These are phyloP conservation scores for Sugiyamaella grinbergsii DNA, from an alignment of 1,139 yeast genomes.

Conservation along the genomic window DNA sequence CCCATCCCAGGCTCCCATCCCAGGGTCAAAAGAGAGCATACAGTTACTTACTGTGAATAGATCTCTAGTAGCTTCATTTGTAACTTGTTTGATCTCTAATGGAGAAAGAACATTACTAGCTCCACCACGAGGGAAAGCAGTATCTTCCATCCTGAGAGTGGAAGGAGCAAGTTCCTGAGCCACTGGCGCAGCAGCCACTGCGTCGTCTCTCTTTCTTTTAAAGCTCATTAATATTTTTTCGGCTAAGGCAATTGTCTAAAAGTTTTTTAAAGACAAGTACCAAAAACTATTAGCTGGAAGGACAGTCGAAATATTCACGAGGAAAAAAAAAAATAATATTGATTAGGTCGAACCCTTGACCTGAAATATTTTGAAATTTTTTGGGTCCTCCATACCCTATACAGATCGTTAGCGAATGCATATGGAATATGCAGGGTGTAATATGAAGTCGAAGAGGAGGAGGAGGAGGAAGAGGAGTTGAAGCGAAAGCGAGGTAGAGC, in stretches of 20 bases:
- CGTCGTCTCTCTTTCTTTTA: conserved; percentile 29
- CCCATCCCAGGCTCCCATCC: not conserved
- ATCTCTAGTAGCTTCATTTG: conserved; percentile 89
- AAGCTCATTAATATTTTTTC: conserved; percentile 22
- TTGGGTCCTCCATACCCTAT: conserved; percentile 11
- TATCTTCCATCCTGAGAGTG: conserved; percentile 40
- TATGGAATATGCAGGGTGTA: conserved; percentile 6
- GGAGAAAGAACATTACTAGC: conserved; percentile 76
- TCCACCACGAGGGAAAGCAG: conserved; percentile 90
- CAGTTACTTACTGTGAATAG: conserved; percentile 22
- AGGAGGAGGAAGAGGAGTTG: too few relatives aligned
- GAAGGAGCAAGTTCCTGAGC: conserved; percentile 12
- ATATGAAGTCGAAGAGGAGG: not conserved
- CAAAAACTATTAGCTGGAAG: too few relatives aligned
- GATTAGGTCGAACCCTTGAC: conserved; percentile 16
- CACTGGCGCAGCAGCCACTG: conserved; percentile 13
- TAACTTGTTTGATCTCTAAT: conserved; percentile 86
- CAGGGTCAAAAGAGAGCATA: too few relatives aligned
- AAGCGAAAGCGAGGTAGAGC: too few relatives aligned
- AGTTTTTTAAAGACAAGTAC: not conserved
- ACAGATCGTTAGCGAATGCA: not conserved
- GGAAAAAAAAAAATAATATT: conserved; percentile 3
- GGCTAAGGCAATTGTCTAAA: not conserved
- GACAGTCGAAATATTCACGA: conserved; percentile 2
- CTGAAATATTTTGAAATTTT: conserved; percentile 14